Evolutionary conservation across 1,139 yeast species (phyloP).

Genomic region (Wickerhamiella infanticola): DNA sequence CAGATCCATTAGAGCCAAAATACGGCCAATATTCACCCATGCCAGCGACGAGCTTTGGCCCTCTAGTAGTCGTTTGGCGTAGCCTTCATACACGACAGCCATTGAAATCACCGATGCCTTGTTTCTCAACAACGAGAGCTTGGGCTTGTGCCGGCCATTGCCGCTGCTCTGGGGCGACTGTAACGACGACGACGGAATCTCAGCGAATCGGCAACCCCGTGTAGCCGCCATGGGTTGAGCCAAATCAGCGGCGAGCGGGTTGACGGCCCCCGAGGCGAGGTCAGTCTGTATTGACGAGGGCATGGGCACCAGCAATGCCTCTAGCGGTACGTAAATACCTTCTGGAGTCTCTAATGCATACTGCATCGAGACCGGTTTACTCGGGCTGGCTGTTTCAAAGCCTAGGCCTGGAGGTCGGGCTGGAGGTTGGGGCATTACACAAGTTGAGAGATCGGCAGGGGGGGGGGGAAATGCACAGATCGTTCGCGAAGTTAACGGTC

Average conservation of each 20-base stretch:
- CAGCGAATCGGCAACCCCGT: constrained; percentile 17
- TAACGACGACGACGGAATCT: constrained; percentile 1
- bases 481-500: too few relatives aligned
- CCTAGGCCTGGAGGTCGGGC: constrained; percentile 14
- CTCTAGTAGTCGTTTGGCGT: constrained; percentile 19
- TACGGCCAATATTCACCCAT: constrained; percentile 25
- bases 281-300: constrained; percentile 27
- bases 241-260: constrained; percentile 25
- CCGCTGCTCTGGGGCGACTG: not conserved
- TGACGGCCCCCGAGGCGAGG: constrained; percentile 22
- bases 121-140: constrained; percentile 13
- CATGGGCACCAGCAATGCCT: constrained; percentile 22
- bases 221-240: constrained; percentile 19
- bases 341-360: constrained; percentile 19
- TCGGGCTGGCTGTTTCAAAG: constrained; percentile 19
- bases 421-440: constrained; percentile 18
- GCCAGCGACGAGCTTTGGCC: constrained; percentile 15
- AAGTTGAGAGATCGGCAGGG: too few relatives aligned
- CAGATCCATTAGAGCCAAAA: constrained; percentile 25
- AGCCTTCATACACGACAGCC: constrained; percentile 25
- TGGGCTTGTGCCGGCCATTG: not conserved
- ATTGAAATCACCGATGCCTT: constrained; percentile 27
- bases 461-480: too few relatives aligned
- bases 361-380: constrained; percentile 9
- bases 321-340: constrained; percentile 21